Evolutionary conservation across 1,284 basidiomycete genomes (phyloP).

Genomic region (Ganoderma leucocontextum): DNA sequence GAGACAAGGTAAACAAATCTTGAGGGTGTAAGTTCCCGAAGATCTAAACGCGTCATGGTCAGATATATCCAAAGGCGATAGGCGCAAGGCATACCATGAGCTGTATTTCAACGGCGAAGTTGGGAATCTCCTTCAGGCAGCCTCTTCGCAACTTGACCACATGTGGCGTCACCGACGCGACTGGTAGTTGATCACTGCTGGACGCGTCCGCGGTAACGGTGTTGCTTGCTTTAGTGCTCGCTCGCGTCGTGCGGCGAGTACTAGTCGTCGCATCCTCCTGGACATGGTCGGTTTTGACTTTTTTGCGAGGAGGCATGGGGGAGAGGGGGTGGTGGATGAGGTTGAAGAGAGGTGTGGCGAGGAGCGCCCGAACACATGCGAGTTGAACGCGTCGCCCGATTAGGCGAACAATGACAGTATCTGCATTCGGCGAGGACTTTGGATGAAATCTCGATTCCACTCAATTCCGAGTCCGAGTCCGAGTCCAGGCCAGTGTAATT

Average conservation of each 20-base stretch:
- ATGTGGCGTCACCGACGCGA: not conserved
- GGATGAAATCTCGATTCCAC: not conserved
- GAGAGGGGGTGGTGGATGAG: not conserved
- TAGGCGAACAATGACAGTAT: not conserved
- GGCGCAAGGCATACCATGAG: slow-evolving; percentile 3
- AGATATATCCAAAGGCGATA: not conserved
- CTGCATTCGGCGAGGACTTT: not conserved
- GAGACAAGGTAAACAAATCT: slow-evolving; percentile 12
- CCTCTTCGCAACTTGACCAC: slow-evolving; percentile 2
- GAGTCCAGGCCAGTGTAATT: not conserved
- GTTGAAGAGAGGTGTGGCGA: not conserved
- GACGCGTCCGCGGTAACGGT: not conserved
- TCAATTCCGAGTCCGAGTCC: too few relatives aligned
- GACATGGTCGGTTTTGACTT: not conserved
- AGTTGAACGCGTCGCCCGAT: not conserved
- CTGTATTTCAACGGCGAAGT: slow-evolving; percentile 15
- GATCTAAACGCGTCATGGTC: not conserved
- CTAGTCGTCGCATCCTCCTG: not conserved
- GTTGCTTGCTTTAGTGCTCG: not conserved
- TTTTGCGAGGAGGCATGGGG: not conserved
- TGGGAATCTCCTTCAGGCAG: slow-evolving; percentile 10
- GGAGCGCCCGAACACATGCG: not conserved
- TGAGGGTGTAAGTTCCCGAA: slow-evolving; percentile 17
- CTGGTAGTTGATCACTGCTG: not conserved
- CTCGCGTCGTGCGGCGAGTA: not conserved